Conservation (phyloP, 2,329 filamentous ascomycete genomes). For the Emericellopsis cladophorae region DNA sequence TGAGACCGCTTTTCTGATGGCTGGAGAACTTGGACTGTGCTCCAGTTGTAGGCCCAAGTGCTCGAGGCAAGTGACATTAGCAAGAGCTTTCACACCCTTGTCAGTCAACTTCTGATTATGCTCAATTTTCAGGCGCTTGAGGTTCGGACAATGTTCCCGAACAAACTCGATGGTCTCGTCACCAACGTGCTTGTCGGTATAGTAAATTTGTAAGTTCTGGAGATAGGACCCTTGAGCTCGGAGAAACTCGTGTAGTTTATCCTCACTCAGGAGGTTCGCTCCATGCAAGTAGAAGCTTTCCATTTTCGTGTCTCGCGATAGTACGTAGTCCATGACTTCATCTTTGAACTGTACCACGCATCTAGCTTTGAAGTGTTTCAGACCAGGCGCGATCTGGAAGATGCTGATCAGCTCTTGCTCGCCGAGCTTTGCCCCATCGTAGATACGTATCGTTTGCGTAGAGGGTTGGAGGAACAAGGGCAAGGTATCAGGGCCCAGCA, state of each 20-base stretch:
- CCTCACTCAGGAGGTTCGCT: conserved; percentile 69
- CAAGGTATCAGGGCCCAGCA: conserved; percentile 40
- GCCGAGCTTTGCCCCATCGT: conserved; percentile 51
- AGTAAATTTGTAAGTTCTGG: conserved; percentile 63
- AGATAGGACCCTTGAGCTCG: conserved; percentile 51
- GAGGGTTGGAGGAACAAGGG: conserved; percentile 42
- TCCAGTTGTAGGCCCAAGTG: conserved; percentile 65
- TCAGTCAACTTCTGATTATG: conserved; percentile 66
- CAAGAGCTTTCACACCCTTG: conserved; percentile 52
- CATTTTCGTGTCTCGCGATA: conserved; percentile 57
- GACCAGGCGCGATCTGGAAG: conserved; percentile 58
- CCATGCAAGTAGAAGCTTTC: conserved; percentile 68
- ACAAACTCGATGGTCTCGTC: conserved; percentile 57
- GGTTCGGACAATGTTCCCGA: conserved; percentile 48
- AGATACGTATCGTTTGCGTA: conserved; percentile 38
- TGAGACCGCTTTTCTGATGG: conserved; percentile 48
- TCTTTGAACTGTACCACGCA: conserved; percentile 93
- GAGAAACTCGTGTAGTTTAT: conserved; percentile 62
- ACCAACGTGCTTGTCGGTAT: conserved; percentile 70
- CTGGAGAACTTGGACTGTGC: conserved; percentile 38
- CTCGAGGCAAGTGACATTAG: conserved; percentile 48
- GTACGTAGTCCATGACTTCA: conserved; percentile 66
- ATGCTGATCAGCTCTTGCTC: conserved; percentile 69
- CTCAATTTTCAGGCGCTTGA: conserved; percentile 67
- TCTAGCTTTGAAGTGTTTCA: conserved; percentile 61